Evolutionary conservation across 345 rosid genomes (phyloP), one percentile per base, ranked within the genome.

Genomic region (Syzygium aromaticum): DNA sequence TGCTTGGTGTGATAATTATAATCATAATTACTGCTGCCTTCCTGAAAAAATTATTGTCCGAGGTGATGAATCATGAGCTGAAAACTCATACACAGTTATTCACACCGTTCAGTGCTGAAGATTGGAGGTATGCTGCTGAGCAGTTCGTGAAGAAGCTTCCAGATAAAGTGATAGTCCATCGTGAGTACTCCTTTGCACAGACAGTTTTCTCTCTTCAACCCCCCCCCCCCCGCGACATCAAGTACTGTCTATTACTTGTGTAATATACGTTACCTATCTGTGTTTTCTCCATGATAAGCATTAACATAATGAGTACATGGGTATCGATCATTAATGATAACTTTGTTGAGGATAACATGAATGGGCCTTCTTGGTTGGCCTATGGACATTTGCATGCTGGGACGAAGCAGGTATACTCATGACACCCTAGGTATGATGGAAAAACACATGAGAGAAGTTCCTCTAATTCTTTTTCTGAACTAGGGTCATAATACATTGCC

Each of bases 41-140:
- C 25, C 49, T 8, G 49, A 73, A 33, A 64, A 73, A 33, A 5
- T 46, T 19, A 33, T 73, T 33, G 80, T 30, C 49, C 0, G 0
- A 73, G 80, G 28, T 40, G 51, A 52, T 40, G 33, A 28, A 33
- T 61, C 56, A 63, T 85, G 25, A 85, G 46, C 88, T 0, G 4
- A 19, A 73, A 73, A 33, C 80, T 73, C 80, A 73, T 9, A 10
- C 80, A 33, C 46, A 19, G 80, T 38, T 73, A 10, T 38, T 73
- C 82, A 9, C 40, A 33, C 49, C 87, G 8, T 87, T 59, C 90
- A 97, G 98, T 92, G 93, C 98, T 88, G 93, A 94, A 89, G 98
- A 97, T 90, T 97, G 98, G 99, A 94, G 92, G 90, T 97, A 91
- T 89, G 98, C 98, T 89, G 98, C 98, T 43, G 93, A 93, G 87